Evolutionary conservation across 2,329 filamentous ascomycete genomes (phyloP).

Genomic region (Arachnopeziza araneosa): DNA sequence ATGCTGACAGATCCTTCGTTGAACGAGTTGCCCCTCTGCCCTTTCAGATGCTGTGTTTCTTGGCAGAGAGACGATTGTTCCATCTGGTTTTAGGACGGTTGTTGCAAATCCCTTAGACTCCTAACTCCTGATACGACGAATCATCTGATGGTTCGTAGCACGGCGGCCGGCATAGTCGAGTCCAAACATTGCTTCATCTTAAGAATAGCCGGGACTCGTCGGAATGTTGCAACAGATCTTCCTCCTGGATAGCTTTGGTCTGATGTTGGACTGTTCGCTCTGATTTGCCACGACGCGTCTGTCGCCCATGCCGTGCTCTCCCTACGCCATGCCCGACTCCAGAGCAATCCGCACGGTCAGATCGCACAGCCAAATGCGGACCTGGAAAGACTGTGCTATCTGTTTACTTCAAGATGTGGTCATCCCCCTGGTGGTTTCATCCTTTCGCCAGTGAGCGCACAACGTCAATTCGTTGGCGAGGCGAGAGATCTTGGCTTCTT

Average conservation of each 20-base stretch:
- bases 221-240: not conserved
- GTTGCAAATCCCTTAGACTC: not conserved
- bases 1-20: too few relatives aligned
- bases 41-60: not conserved
- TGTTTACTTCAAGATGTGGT: not conserved
- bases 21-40: too few relatives aligned
- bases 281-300: not conserved
- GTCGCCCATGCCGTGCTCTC: not conserved
- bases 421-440: not conserved
- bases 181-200: not conserved
- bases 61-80: not conserved
- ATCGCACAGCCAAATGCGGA: too few relatives aligned
- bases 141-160: not conserved
- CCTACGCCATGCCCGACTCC: too few relatives aligned
- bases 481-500: not conserved
- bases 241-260: not conserved
- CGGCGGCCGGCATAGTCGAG: not conserved
- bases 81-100: not conserved
- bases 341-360: too few relatives aligned
- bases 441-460: not conserved
- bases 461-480: not conserved
- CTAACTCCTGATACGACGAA: not conserved
- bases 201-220: not conserved
- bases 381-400: too few relatives aligned
- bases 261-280: not conserved